A percentile compares a stretch with the other conserved stretches of the same genome.
These are phyloP conservation scores for Posidonia oceanica DNA, from an alignment of 116 monocot genomes.

Conservation along the genomic window DNA sequence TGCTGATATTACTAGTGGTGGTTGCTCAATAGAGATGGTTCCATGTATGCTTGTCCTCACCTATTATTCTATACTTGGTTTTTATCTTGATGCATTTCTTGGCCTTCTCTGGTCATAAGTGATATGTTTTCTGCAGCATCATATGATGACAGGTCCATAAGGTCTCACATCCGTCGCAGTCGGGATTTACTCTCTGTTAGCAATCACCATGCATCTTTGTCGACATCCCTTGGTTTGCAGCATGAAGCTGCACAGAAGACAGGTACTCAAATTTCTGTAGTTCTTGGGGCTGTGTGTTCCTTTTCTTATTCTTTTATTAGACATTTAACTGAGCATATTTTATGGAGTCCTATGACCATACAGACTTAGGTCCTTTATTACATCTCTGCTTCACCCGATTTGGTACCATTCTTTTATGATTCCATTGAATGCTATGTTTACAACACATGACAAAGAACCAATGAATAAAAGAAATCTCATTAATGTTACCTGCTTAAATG, in stretches of 20 bases:
- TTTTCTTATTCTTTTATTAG: too few species aligned
- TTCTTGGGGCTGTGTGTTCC: background rate
- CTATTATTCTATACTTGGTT: background rate
- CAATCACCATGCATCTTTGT: constrained; percentile 64
- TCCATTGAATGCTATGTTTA: too few species aligned
- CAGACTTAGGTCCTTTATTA: too few species aligned
- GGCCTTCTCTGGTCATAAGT: background rate
- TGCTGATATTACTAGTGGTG: constrained; percentile 82
- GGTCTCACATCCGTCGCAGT: constrained; percentile 76
- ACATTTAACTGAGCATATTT: too few species aligned
- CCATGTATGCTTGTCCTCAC: background rate
- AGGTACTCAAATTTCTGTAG: constrained; percentile 4
- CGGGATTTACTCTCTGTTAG: constrained; percentile 83
- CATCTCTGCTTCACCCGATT: too few species aligned
- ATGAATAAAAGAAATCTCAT: too few species aligned
- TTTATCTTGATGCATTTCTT: background rate
- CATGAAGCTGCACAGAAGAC: constrained; percentile 54
- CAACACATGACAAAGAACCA: too few species aligned
- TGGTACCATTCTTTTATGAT: too few species aligned
- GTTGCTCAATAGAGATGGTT: constrained; percentile 78
- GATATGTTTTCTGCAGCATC: constrained; percentile 39
- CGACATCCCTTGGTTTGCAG: constrained; percentile 81
- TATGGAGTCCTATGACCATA: too few species aligned
- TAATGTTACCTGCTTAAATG: too few species aligned
- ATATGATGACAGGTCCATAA: constrained; percentile 98